phyloP scores from a whole-genome alignment of 306 rosid species.

The Boehmeria nivea region DNA sequence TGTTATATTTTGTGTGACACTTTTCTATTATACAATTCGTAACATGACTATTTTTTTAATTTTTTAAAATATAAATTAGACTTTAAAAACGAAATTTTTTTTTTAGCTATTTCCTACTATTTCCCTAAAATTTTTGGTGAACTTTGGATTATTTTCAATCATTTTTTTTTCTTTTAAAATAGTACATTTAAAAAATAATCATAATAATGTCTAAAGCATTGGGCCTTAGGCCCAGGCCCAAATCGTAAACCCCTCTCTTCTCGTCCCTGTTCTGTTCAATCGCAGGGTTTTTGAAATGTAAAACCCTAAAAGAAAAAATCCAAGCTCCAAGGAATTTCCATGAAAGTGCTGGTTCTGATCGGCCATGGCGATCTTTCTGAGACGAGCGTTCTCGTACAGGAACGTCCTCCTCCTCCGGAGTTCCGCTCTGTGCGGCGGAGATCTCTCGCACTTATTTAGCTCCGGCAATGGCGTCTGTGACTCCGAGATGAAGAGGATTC shows the following conservation, averaged over 20 bases:
- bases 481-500: conserved; percentile 18
- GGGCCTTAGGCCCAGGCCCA: conserved; percentile 4
- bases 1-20: too few species aligned
- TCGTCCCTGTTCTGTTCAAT: background rate
- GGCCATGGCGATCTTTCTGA: conserved; percentile 47
- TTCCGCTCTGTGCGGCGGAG: conserved; percentile 22
- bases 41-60: too few species aligned
- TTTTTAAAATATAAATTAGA: too few species aligned
- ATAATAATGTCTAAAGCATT: too few species aligned
- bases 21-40: too few species aligned
- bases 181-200: too few species aligned
- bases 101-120: too few species aligned
- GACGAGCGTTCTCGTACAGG: conserved; percentile 53
- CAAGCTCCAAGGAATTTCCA: background rate
- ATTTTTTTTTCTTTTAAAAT: too few species aligned
- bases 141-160: too few species aligned
- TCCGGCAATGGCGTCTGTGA: conserved; percentile 9
- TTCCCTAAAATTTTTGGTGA: too few species aligned
- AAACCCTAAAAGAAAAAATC: conserved; percentile 20
- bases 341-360: background rate
- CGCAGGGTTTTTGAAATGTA: conserved; percentile 16
- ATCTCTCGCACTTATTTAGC: conserved; percentile 16
- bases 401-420: conserved; percentile 38
- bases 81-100: too few species aligned
- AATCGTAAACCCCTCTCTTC: background rate